These are phyloP conservation scores for Leishmania major DNA, from an alignment of 208 protist species.

Conservation along the genomic window DNA sequence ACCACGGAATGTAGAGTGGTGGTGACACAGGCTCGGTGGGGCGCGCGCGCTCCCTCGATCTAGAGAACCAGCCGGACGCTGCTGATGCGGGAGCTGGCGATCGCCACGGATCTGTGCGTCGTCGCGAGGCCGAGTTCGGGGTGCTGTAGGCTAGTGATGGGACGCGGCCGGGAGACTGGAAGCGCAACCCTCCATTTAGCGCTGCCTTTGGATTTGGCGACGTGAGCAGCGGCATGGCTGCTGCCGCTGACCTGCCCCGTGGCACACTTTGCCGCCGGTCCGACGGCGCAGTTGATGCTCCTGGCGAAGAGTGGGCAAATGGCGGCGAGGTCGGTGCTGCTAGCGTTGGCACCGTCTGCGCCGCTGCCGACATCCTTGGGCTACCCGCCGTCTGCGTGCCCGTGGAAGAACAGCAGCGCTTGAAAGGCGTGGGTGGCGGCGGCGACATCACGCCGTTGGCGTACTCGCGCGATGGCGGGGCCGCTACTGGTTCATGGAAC, in stretches of 20 bases:
- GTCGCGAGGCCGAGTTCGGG: slow-evolving; percentile 15
- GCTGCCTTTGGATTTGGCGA: slow-evolving; percentile 10
- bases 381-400: slow-evolving; percentile 33
- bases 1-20: slow-evolving; percentile 22
- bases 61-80: not conserved
- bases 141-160: slow-evolving; percentile 42
- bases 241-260: not conserved
- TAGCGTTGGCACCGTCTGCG: slow-evolving; percentile 12
- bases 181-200: slow-evolving; percentile 20
- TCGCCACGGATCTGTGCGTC: slow-evolving; percentile 16
- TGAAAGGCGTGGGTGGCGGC: slow-evolving; percentile 5
- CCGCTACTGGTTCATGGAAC: slow-evolving; percentile 12
- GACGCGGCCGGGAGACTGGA: slow-evolving; percentile 28
- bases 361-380: not conserved
- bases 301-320: not conserved
- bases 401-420: slow-evolving; percentile 22
- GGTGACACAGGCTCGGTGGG: slow-evolving; percentile 15
- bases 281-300: not conserved
- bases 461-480: slow-evolving; percentile 11
- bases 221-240: not conserved
- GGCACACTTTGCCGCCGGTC: slow-evolving; percentile 19
- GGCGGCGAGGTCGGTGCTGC: not conserved
- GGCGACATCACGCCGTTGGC: slow-evolving; percentile 5
- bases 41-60: not conserved
- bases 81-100: not conserved